phyloP scores from a whole-genome alignment of 2,329 filamentous ascomycete genomes.

The Trichoderma semiorbis region DNA sequence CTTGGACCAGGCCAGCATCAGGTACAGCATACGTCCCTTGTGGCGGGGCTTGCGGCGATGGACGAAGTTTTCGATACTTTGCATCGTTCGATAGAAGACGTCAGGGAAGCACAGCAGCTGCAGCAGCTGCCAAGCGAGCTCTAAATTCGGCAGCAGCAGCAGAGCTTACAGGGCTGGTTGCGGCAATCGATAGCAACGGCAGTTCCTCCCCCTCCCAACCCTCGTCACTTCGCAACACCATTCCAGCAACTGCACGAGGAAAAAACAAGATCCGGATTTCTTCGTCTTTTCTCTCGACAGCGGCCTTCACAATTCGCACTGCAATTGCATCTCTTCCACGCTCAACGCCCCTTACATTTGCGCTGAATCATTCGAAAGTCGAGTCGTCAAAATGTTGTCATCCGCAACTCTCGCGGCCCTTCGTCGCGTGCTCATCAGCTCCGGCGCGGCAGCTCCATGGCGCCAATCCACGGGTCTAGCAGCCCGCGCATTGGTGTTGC shows the following conservation, averaged over 20 bases:
- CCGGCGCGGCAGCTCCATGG: conserved; percentile 18
- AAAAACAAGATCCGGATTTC: neutral
- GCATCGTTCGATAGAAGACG: neutral
- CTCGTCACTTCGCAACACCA: conserved; percentile 20
- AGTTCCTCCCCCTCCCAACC: conserved; percentile 10
- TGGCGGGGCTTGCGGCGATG: neutral
- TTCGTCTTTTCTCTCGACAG: neutral
- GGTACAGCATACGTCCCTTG: neutral
- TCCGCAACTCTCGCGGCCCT: conserved; percentile 38
- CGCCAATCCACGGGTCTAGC: conserved; percentile 23
- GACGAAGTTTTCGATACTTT: neutral
- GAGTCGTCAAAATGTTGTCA: conserved; percentile 38
- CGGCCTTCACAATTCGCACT: neutral
- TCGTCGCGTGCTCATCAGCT: conserved; percentile 30
- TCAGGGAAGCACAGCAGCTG: neutral
- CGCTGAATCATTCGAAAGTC: neutral
- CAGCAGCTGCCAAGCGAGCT: neutral
- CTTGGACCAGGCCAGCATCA: conserved; percentile 2
- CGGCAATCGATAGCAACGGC: conserved; percentile 6
- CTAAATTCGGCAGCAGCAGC: neutral
- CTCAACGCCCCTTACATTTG: neutral
- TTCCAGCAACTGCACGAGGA: neutral
- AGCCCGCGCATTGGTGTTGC: conserved; percentile 21
- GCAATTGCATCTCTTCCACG: neutral
- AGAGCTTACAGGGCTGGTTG: conserved; percentile 3